Base-by-base conservation (phyloP, 2,329 filamentous ascomycete species). In the Zymoseptoria brevis region DNA sequence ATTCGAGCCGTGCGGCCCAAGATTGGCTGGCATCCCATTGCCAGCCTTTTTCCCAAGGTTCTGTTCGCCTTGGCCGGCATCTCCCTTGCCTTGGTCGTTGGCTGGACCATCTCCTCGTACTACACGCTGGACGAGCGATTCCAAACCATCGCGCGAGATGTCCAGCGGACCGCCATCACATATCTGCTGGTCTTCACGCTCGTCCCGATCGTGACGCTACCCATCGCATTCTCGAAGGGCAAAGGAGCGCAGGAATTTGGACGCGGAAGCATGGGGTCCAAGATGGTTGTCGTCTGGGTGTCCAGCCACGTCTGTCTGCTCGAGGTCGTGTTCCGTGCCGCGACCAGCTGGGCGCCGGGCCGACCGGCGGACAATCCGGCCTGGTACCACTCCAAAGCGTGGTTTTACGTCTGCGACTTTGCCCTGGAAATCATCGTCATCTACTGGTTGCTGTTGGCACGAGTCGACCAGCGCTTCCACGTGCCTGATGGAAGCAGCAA, bases 361-460 rank as follows among this genome's bases (percentile, higher is more conserved):
- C 53, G 67, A n/a, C 65, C 69, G 2, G 53, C 54, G 1, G 59
- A 53, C 2, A 45, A 71, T 19, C 67, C 70, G 16, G 67, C 67
- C 3, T 73, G 69, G 70, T 73, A 68, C 24, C 57, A 71, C 41
- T 62, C 63, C 8, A 69, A 66, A 26, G 63, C 67, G 2, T 61
- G 62, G 1, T 71, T 71, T 55, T 73, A 72, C 53, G 54, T 64
- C 54, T 65, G 72, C 52, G 60, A 61, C 7, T 70, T 71, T 56
- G 59, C 64, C 21, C 30, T 69, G 24, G 71, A 73, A 58, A 64
- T 72, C 52, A 16, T 71, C n/a, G 64, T 72, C 50, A 50, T 73
- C 6, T 64, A 64, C 52, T 58, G 69, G 21, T 69, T 66, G 49
- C 35, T 69, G 7, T 50, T 63, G 4, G 60, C 60, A 2, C 57